phyloP scores from a whole-genome alignment of 2,329 filamentous ascomycete genomes.

The Balansia obtecta region DNA sequence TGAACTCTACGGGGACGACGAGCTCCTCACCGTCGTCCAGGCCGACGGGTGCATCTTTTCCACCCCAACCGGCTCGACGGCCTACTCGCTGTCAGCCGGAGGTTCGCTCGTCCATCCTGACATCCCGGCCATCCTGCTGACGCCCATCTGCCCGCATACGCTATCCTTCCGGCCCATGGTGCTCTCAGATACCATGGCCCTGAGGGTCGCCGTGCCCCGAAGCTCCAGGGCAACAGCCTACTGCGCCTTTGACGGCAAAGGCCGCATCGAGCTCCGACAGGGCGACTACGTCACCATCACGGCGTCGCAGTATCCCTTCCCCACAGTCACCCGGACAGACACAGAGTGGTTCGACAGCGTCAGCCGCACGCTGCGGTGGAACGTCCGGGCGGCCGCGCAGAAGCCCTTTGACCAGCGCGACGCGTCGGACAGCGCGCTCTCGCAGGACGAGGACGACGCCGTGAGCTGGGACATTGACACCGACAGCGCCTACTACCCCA shows the following conservation, averaged over 20 bases:
- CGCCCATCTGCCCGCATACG: conserved; percentile 94
- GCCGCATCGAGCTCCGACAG: conserved; percentile 80
- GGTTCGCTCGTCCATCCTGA: conserved; percentile 93
- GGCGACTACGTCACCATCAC: conserved; percentile 95
- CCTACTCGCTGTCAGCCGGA: conserved; percentile 90
- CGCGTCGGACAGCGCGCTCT: conserved; percentile 19
- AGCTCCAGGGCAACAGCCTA: conserved; percentile 86
- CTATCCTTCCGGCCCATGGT: conserved; percentile 97
- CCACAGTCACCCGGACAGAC: conserved; percentile 79
- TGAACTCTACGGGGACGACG: conserved; percentile 90
- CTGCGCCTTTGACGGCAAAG: conserved; percentile 95
- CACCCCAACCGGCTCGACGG: conserved; percentile 87
- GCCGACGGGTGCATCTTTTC: conserved; percentile 97
- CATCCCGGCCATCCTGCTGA: conserved; percentile 91
- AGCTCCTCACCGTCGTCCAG: conserved; percentile 88
- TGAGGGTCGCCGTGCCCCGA: conserved; percentile 76
- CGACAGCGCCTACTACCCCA: conserved; percentile 59
- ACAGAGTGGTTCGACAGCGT: conserved; percentile 97
- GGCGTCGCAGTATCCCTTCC: conserved; percentile 92
- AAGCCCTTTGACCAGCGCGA: conserved; percentile 63
- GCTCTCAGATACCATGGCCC: conserved; percentile 82
- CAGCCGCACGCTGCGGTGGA: conserved; percentile 85
- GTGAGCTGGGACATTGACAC: conserved; percentile 91
- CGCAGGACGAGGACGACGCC: conserved; percentile 40
- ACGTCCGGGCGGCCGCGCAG: conserved; percentile 81